Conservation (phyloP, 2,329 filamentous ascomycete genomes). For the Lecanicillium sp. region DNA sequence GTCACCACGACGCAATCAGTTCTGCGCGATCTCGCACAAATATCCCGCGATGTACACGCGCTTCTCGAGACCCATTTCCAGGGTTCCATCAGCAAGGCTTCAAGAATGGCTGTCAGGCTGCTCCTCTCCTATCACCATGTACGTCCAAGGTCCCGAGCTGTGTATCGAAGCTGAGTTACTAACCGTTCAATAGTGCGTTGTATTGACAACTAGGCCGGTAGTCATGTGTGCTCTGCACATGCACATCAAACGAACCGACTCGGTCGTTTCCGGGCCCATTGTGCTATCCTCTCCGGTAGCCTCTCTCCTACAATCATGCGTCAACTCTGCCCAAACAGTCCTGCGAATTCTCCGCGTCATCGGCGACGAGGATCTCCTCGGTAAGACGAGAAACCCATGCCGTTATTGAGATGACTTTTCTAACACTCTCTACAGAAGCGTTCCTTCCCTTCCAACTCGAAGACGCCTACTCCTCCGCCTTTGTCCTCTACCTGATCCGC, state of each 20-base stretch:
- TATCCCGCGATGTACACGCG: constrained; percentile 17
- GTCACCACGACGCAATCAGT: constrained; percentile 20
- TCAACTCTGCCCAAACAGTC: constrained; percentile 20
- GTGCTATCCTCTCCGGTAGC: constrained; percentile 18
- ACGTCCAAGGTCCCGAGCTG: too few relatives aligned
- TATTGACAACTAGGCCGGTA: constrained; percentile 20
- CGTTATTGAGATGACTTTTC: too few relatives aligned
- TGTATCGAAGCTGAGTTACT: neutral
- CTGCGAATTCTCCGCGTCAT: constrained; percentile 17
- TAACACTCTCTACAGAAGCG: constrained; percentile 17
- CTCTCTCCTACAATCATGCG: constrained; percentile 20
- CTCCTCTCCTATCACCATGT: constrained; percentile 18
- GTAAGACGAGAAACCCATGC: too few relatives aligned
- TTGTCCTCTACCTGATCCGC: constrained; percentile 28
- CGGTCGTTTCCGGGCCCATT: constrained; percentile 6
- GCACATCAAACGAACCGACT: constrained; percentile 19
- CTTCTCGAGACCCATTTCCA: constrained; percentile 20
- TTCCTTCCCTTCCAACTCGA: constrained; percentile 33
- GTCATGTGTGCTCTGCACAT: constrained; percentile 26
- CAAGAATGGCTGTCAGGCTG: constrained; percentile 16
- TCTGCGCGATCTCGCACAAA: constrained; percentile 16
- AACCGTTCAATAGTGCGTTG: constrained; percentile 14
- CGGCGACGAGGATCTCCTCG: constrained; percentile 21
- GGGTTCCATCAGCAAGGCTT: constrained; percentile 21
- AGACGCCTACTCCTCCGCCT: constrained; percentile 32